Conservation (phyloP, 2,329 filamentous ascomycete genomes). For the Fusarium mexicanum region DNA sequence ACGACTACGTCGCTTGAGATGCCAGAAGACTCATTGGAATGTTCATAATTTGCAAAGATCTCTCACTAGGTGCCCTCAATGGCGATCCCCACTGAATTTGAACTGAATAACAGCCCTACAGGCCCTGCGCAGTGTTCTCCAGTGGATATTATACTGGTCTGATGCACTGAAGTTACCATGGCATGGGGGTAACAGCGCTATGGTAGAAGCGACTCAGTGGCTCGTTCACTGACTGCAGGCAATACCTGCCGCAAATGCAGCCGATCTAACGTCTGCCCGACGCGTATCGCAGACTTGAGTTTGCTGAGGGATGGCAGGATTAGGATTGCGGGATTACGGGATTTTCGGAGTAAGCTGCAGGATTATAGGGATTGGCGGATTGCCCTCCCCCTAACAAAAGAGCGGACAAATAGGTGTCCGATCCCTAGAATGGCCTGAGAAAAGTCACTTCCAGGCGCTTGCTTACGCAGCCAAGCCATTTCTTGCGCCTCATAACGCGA, state of each 20-base stretch:
- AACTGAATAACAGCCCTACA: background rate
- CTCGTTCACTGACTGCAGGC: background rate
- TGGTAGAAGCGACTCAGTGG: background rate
- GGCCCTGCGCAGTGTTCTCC: background rate
- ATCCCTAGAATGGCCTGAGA: background rate
- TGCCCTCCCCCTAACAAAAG: background rate
- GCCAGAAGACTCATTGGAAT: background rate
- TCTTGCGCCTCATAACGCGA: background rate
- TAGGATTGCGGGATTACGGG: background rate
- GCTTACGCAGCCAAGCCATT: background rate
- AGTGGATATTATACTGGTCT: background rate
- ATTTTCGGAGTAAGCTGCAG: background rate
- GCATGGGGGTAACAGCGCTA: background rate
- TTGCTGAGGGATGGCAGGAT: background rate
- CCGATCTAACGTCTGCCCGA: background rate
- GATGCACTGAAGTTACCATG: background rate
- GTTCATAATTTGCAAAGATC: background rate
- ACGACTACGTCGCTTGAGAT: background rate
- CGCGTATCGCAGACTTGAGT: background rate
- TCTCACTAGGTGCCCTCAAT: background rate
- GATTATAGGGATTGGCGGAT: background rate
- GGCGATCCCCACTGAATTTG: background rate
- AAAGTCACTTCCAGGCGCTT: background rate
- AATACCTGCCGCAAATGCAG: background rate
- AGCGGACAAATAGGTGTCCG: background rate